These are phyloP conservation scores for Marasmius fiardii DNA, from an alignment of 1,284 basidiomycete genomes.

Conservation along the genomic window DNA sequence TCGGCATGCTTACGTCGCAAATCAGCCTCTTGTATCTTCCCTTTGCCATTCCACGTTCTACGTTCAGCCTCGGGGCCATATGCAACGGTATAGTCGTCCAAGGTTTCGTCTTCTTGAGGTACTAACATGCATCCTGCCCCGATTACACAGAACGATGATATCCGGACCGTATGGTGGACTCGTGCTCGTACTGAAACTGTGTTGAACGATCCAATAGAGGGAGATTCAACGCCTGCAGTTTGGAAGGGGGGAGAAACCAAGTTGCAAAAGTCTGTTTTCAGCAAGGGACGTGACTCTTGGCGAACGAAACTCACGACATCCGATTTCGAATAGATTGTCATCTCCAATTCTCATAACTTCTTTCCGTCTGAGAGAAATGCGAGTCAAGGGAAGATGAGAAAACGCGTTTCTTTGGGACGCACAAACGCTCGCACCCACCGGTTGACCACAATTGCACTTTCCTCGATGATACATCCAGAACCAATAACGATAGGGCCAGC, in stretches of 20 bases:
- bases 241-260: too few species aligned
- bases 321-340: slow-evolving; percentile 91
- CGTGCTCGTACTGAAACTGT: slow-evolving; percentile 79
- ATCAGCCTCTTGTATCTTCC: slow-evolving; percentile 80
- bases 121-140: slow-evolving; percentile 77
- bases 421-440: slow-evolving; percentile 37
- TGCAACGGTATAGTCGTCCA: slow-evolving; percentile 85
- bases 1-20: slow-evolving; percentile 86
- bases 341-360: slow-evolving; percentile 91
- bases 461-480: slow-evolving; percentile 87
- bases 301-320: slow-evolving; percentile 61
- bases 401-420: background rate
- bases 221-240: slow-evolving; percentile 74
- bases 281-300: too few species aligned
- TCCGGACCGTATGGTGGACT: slow-evolving; percentile 74
- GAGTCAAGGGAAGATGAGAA: background rate
- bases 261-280: too few species aligned
- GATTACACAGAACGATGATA: slow-evolving; percentile 79
- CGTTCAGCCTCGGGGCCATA: slow-evolving; percentile 76
- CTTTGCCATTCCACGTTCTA: slow-evolving; percentile 83
- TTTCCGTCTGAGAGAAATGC: slow-evolving; percentile 50
- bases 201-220: slow-evolving; percentile 80
- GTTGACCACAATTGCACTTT: slow-evolving; percentile 85
- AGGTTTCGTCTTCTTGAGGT: slow-evolving; percentile 68
- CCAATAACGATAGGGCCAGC: slow-evolving; percentile 88